phyloP scores from a whole-genome alignment of 768 basidiomycete genomes.

The Crassisporium funariophilum region DNA sequence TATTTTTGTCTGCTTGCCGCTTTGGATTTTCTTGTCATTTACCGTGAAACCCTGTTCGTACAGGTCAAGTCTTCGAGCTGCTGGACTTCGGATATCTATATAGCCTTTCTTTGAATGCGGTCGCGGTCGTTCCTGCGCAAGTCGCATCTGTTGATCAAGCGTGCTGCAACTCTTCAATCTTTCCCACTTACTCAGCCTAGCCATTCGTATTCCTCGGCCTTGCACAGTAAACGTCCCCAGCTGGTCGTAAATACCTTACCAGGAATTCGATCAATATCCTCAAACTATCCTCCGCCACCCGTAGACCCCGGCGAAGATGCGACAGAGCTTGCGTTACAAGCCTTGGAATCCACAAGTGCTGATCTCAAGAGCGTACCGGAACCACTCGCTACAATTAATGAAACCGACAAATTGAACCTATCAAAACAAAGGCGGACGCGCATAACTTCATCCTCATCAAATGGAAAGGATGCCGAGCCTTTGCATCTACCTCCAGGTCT shows the following conservation, averaged over 20 bases:
- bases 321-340: conserved; percentile 4
- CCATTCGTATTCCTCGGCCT: conserved; percentile 17
- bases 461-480: conserved; percentile 41
- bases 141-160: conserved; percentile 40
- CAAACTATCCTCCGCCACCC: conserved; percentile 12
- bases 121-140: conserved; percentile 40
- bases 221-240: conserved; percentile 13
- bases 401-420: conserved; percentile 38
- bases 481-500: conserved; percentile 53
- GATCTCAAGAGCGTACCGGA: conserved; percentile 20
- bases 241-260: conserved; percentile 6
- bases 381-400: conserved; percentile 32
- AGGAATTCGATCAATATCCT: conserved; percentile 15
- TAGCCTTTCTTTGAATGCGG: conserved; percentile 34
- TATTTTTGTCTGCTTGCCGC: too few species aligned
- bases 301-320: conserved; percentile 15
- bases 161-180: conserved; percentile 20
- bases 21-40: too few species aligned
- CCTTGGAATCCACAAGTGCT: conserved; percentile 13
- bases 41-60: too few species aligned
- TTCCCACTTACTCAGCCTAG: conserved; percentile 13
- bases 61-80: background rate
- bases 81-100: too few species aligned
- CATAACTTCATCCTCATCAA: conserved; percentile 23
- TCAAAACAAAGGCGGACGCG: conserved; percentile 42